Evolutionary conservation across 768 basidiomycete genomes (phyloP).

Genomic region (Cubamyces lactineus): DNA sequence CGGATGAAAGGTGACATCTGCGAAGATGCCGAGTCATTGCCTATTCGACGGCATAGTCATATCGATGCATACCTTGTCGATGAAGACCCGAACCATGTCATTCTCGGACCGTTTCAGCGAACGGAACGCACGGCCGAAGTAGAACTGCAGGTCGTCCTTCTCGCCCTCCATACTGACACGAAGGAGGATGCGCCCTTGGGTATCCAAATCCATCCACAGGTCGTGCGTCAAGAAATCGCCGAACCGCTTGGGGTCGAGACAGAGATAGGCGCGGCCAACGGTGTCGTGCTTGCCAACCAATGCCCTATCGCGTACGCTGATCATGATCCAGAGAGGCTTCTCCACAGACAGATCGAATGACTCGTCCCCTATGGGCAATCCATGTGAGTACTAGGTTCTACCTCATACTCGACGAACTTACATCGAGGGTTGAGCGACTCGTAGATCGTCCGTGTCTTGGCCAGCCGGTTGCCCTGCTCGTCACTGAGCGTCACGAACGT

Average conservation of each 20-base stretch:
- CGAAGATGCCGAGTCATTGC: neutral
- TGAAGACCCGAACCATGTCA: constrained; percentile 95
- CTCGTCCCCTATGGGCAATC: constrained; percentile 77
- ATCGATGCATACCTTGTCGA: constrained; percentile 77
- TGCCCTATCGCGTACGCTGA: constrained; percentile 89
- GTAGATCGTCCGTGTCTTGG: constrained; percentile 95
- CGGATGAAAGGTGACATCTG: constrained; percentile 97
- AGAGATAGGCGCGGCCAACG: constrained; percentile 89
- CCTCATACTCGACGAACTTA: constrained; percentile 41
- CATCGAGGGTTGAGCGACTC: constrained; percentile 90
- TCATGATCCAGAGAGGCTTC: constrained; percentile 95
- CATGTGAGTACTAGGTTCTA: neutral
- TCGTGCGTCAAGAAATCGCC: constrained; percentile 91
- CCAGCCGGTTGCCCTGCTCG: constrained; percentile 84
- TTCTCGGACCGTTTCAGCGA: constrained; percentile 90
- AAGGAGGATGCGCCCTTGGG: constrained; percentile 80
- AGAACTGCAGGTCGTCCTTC: constrained; percentile 97
- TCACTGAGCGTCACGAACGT: constrained; percentile 96
- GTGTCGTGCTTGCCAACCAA: constrained; percentile 92
- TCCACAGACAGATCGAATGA: constrained; percentile 95
- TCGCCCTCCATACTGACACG: constrained; percentile 98
- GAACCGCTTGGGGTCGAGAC: constrained; percentile 86
- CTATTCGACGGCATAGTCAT: constrained; percentile 10
- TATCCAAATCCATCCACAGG: constrained; percentile 89
- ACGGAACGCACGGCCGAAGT: constrained; percentile 94